Conservation (phyloP, 371 early-diverging fungal species). For the Hamiltosporidium tvaerminnensis region DNA sequence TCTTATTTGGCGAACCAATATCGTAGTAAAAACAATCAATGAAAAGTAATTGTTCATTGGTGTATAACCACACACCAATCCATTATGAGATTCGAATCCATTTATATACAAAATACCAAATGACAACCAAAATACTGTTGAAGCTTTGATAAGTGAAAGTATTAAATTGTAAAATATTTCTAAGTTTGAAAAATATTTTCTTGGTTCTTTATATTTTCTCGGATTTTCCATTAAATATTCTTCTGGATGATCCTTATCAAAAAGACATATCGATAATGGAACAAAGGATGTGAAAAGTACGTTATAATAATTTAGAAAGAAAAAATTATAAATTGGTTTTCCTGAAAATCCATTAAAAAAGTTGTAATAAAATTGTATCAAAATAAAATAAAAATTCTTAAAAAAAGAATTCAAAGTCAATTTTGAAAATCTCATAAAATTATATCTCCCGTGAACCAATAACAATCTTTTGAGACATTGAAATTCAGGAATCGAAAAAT, state of each 20-base stretch:
- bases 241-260: slow-evolving; percentile 37
- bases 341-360: slow-evolving; percentile 48
- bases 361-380: slow-evolving; percentile 50
- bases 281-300: slow-evolving; percentile 50
- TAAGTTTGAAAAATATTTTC: slow-evolving; percentile 15
- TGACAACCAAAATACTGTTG: slow-evolving; percentile 12
- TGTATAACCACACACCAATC: slow-evolving; percentile 28
- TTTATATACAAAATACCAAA: slow-evolving; percentile 11
- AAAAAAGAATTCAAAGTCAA: slow-evolving; percentile 48
- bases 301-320: slow-evolving; percentile 52
- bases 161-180: slow-evolving; percentile 16
- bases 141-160: slow-evolving; percentile 22
- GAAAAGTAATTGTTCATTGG: slow-evolving; percentile 23
- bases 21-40: slow-evolving; percentile 31
- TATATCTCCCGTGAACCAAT: slow-evolving; percentile 40
- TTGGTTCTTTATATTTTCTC: slow-evolving; percentile 14
- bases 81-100: slow-evolving; percentile 12
- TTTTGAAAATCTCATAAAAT: slow-evolving; percentile 42
- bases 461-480: slow-evolving; percentile 34
- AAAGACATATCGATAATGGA: slow-evolving; percentile 45
- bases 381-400: slow-evolving; percentile 50
- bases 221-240: slow-evolving; percentile 24
- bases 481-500: slow-evolving; percentile 60
- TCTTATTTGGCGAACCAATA: slow-evolving; percentile 34
- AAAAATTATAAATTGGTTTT: slow-evolving; percentile 45